Evolutionary conservation across 2,329 filamentous ascomycete species (phyloP), one percentile per base, ranked within the genome.

Genomic region (Epichloe gansuensis): DNA sequence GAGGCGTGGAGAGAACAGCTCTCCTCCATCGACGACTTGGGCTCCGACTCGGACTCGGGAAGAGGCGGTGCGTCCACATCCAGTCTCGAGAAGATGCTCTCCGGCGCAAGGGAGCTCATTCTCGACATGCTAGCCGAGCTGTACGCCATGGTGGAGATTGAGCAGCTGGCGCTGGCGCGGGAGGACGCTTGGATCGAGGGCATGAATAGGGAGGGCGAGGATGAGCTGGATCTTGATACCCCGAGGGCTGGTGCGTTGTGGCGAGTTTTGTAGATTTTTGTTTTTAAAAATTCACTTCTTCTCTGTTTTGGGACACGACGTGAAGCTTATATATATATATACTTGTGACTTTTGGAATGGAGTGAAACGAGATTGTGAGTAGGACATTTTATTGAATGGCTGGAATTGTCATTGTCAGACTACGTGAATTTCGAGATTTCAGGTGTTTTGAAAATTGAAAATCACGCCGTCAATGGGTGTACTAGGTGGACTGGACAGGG

Each of bases 71-170:
- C 56, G 63, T 8, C 11, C 31, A 7, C 53, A 31, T 52, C 64
- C 15, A 77, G 72, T 54, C 60, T 84, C 52, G 67, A 61, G 23
- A 64, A 68, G 31, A 72, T 81, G 57, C 62, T 85, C 41, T 65
- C 63, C 6, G 73, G 70, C 2, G 78, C 74, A 52, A 64, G 70
- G 23, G 61, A 60, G 15, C 64, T 86, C 45, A 72, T 84, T 12
- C 62, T 68, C 47, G 78, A 75, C 38, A 85, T 85, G 81, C 64
- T 82, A 45, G 70, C 69, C n/a, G 83, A 86, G 68, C 67, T 86
- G 56, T 65, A 65, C n/a, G 55, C 75, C 54, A 86, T 86, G 82
- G 73, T 73, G 52, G 72, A 75, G 59, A 77, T 86, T 52, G 80
- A 84, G 66, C 68, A 67, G 46, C 79, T 81, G 58, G 76, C 79